phyloP scores from a whole-genome alignment of 352 stramenopile species.

The Phytophthora pisi region DNA sequence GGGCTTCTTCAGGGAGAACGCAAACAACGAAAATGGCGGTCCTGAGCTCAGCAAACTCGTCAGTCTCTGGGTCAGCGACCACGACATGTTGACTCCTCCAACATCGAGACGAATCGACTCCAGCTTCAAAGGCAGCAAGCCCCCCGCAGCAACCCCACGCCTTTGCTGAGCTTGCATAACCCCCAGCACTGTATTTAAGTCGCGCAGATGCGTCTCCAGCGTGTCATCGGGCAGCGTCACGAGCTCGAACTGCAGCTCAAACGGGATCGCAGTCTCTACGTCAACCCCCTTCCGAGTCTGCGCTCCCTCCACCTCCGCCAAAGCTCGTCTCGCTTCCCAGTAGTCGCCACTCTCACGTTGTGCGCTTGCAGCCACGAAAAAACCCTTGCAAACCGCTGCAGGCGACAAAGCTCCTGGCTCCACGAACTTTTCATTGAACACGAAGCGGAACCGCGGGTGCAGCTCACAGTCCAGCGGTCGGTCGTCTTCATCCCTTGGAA shows the following conservation, averaged over 20 bases:
- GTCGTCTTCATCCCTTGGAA: constrained; percentile 38
- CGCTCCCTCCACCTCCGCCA: constrained; percentile 10
- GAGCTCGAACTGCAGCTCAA: constrained; percentile 34
- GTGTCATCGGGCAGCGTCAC: constrained; percentile 23
- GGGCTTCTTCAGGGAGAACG: constrained; percentile 28
- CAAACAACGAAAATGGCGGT: constrained; percentile 27
- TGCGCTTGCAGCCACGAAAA: constrained; percentile 9
- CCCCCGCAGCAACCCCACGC: neutral
- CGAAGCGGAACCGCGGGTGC: constrained; percentile 35
- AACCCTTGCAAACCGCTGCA: constrained; percentile 26
- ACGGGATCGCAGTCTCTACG: constrained; percentile 1
- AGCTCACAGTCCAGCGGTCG: constrained; percentile 37
- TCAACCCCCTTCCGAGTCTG: neutral
- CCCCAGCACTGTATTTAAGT: constrained; percentile 13
- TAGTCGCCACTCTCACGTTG: constrained; percentile 22
- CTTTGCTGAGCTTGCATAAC: constrained; percentile 4
- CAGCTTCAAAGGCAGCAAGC: constrained; percentile 18
- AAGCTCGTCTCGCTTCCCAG: constrained; percentile 19
- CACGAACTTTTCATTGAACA: constrained; percentile 40
- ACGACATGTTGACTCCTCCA: constrained; percentile 19
- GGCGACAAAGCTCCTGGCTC: constrained; percentile 31
- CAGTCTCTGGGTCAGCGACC: constrained; percentile 31
- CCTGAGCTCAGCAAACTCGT: constrained; percentile 18
- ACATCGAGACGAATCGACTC: constrained; percentile 35
- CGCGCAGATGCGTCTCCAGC: constrained; percentile 24